Conservation (phyloP, 768 basidiomycete genomes). For the Favolaschia claudopus region DNA sequence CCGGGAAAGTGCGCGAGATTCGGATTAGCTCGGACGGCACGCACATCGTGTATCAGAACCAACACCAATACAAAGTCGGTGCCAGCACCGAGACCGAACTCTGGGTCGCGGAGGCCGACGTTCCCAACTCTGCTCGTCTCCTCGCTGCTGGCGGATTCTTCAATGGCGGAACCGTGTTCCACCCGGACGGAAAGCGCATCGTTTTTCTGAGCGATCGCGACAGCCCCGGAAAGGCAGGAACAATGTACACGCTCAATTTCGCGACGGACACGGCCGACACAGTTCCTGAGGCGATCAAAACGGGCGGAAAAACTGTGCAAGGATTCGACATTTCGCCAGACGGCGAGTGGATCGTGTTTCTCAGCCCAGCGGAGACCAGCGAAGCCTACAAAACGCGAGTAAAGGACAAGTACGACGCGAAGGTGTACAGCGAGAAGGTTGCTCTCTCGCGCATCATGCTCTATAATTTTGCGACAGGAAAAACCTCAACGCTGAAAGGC, state of each 20-base stretch:
- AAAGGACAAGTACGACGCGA: slow-evolving; percentile 34
- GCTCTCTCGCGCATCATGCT: slow-evolving; percentile 34
- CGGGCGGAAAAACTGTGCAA: slow-evolving; percentile 32
- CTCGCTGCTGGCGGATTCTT: slow-evolving; percentile 37
- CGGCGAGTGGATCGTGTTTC: slow-evolving; percentile 38
- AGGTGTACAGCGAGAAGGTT: slow-evolving; percentile 34
- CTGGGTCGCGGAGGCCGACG: slow-evolving; percentile 40
- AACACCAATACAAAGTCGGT: slow-evolving; percentile 37
- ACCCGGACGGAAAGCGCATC: slow-evolving; percentile 38
- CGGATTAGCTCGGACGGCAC: slow-evolving; percentile 41
- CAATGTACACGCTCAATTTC: slow-evolving; percentile 29
- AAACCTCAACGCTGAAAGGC: slow-evolving; percentile 28
- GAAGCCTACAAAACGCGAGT: slow-evolving; percentile 23
- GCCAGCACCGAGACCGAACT: slow-evolving; percentile 34
- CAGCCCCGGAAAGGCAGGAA: slow-evolving; percentile 35
- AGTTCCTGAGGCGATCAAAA: slow-evolving; percentile 17
- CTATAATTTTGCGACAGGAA: slow-evolving; percentile 34
- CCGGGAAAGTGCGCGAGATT: slow-evolving; percentile 42
- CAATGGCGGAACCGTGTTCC: slow-evolving; percentile 40
- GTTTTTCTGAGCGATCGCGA: slow-evolving; percentile 41
- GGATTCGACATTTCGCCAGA: slow-evolving; percentile 43
- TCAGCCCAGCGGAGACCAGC: slow-evolving; percentile 27
- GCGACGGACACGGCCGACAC: slow-evolving; percentile 7
- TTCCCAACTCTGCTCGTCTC: slow-evolving; percentile 35
- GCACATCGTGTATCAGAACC: slow-evolving; percentile 40